These are phyloP conservation scores for Oropetium thomaeum DNA, from an alignment of 176 grass and related monocot species.

Conservation along the genomic window DNA sequence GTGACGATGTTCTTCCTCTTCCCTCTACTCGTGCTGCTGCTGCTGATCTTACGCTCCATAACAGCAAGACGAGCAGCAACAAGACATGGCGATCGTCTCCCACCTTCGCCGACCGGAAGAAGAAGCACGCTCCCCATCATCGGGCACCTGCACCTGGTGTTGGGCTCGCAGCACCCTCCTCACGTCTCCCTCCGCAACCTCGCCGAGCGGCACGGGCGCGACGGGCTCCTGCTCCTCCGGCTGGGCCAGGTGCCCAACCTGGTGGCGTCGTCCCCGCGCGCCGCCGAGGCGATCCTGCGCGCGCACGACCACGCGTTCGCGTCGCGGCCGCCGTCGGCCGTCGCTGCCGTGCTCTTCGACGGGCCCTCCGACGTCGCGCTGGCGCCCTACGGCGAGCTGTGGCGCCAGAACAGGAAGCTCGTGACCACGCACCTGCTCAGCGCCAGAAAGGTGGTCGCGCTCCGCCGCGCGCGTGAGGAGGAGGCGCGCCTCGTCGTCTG, in stretches of 20 bases:
- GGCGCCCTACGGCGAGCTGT: conserved; percentile 34
- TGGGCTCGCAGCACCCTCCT: background rate
- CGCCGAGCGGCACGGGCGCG: background rate
- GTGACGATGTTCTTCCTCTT: too few relatives aligned
- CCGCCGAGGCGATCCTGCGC: conserved; percentile 34
- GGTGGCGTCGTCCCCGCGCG: conserved; percentile 39
- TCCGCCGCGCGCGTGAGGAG: background rate
- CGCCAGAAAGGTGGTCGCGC: conserved; percentile 3
- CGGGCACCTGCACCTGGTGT: background rate
- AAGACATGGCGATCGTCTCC: too few relatives aligned
- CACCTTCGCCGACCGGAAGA: background rate
- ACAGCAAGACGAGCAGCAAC: too few relatives aligned
- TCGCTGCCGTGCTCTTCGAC: background rate
- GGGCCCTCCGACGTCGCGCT: conserved; percentile 32
- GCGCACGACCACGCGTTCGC: conserved; percentile 58
- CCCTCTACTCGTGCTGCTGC: too few relatives aligned
- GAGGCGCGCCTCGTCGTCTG: background rate
- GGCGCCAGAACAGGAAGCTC: conserved; percentile 32
- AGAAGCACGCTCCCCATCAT: background rate
- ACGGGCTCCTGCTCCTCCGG: background rate
- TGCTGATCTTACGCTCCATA: too few relatives aligned
- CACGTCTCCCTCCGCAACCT: background rate
- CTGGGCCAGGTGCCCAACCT: background rate
- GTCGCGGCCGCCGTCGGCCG: conserved; percentile 11
- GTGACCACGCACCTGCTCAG: conserved; percentile 31